Conservation (phyloP, 139 green algal genomes). For the Pleodorina starrii region DNA sequence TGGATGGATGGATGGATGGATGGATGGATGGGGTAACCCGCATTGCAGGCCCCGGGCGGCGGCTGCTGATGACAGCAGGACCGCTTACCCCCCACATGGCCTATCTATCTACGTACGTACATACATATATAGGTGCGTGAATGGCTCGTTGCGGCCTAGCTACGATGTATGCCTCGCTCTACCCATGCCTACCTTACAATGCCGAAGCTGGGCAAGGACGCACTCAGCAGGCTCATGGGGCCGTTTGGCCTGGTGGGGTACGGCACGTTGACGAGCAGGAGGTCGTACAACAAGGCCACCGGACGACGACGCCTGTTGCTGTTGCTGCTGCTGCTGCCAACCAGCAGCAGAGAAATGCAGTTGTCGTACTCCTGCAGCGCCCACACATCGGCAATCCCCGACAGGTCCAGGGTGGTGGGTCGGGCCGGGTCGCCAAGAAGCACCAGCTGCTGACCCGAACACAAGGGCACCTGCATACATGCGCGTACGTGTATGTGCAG, state of each 20-base stretch:
- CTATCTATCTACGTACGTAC: neutral
- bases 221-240: neutral
- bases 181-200: neutral
- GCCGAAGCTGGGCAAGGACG: constrained; percentile 15
- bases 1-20: too few relatives aligned
- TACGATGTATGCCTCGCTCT: too few relatives aligned
- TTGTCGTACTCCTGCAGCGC: neutral
- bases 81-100: neutral
- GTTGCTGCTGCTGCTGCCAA: too few relatives aligned
- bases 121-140: neutral
- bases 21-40: neutral
- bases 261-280: constrained; percentile 1
- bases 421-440: neutral
- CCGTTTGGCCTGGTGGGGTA: neutral
- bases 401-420: neutral
- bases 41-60: neutral
- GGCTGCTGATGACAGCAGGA: neutral
- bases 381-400: neutral
- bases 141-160: neutral
- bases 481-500: too few relatives aligned
- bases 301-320: too few relatives aligned
- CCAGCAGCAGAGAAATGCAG: neutral
- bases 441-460: neutral
- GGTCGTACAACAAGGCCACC: neutral
- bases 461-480: neutral